Evolutionary conservation across 441 rosid species (phyloP).

Genomic region (Macaranga tanarius): DNA sequence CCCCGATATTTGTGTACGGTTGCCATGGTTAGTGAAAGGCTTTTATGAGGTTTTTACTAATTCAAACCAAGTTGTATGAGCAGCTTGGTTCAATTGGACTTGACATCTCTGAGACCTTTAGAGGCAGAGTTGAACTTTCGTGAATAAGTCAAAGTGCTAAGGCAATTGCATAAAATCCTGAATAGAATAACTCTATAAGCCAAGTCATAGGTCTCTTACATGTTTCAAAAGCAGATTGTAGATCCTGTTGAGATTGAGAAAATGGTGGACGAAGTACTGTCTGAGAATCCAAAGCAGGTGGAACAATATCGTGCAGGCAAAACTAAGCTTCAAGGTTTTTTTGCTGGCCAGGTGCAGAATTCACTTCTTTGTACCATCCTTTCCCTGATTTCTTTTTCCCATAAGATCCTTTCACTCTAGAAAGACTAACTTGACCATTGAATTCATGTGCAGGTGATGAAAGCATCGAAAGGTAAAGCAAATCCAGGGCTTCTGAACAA

Average conservation of each 20-base stretch:
- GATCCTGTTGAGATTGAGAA: conserved; percentile 85
- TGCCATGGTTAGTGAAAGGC: not conserved
- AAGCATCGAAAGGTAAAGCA: conserved; percentile 84
- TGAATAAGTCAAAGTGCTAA: not conserved
- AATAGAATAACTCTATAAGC: not conserved
- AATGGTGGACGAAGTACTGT: conserved; percentile 66
- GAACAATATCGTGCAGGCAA: conserved; percentile 81
- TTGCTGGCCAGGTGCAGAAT: conserved; percentile 74
- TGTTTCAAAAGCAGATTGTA: conserved; percentile 46
- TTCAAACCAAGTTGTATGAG: not conserved
- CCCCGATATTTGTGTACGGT: not conserved
- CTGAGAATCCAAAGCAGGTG: conserved; percentile 78
- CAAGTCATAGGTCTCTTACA: conserved; percentile 20
- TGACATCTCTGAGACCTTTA: not conserved
- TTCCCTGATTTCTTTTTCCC: not conserved
- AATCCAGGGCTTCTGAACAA: conserved; percentile 82
- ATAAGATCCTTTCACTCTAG: not conserved
- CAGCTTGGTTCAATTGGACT: not conserved
- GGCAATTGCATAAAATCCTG: not conserved
- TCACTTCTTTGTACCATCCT: not conserved
- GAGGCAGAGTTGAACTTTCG: not conserved
- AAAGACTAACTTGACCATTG: conserved; percentile 7
- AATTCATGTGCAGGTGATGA: conserved; percentile 67
- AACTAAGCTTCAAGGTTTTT: conserved; percentile 83
- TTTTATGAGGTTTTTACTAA: not conserved